Base-by-base conservation (phyloP, 495 filamentous ascomycete species). In the Polyplosphaeria fusca region DNA sequence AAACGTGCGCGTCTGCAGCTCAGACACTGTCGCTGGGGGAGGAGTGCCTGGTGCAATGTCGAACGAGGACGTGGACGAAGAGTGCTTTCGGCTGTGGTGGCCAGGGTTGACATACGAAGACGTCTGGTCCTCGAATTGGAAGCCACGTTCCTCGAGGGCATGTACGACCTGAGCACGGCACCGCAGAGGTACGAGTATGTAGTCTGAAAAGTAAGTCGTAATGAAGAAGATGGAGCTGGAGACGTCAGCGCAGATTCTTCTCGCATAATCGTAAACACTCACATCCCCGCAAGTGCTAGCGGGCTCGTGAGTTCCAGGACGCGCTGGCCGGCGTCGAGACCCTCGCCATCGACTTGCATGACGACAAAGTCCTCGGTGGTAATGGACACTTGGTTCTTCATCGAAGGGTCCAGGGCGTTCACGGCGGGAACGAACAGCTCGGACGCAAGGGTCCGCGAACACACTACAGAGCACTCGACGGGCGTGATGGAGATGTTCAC, bases 131-230 rank as follows among this genome's bases (percentile, higher is more conserved):
- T 92, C 84, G 60, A 96, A 92, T 58, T 83, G 79, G 72, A 97
- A 97, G 24, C 91, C 91, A 24, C 85, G 82, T 14, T 81, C 81
- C 54, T 92, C 81, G 13, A 97, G 80, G 0, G 88, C 83, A 44
- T 81, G 76, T 37, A 91, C 83, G 39, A 97, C 92, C 30, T 79
- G 81, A 7, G 74, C 69, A 35, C 86, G 83, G 68, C 82, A 82
- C 60, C 85, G 86, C 35, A 77, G 73, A 3, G 93, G 93, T 3
- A 97, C 89, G 16, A 98, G 77, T 61, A 98, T 95, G 73, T 95
- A 98, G 71, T 98, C 93, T 12, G 88, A 89, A 68, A 95, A 96
- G 70, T 98, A 98, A 20, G 93, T 97, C 0, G 92, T 95, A 67
- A 96, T 94, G 77, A 98, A 97, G 71, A 97, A 96, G 60, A 98